Conservation (phyloP, 2,329 filamentous ascomycete species). For the Coniochaeta prunicola region DNA sequence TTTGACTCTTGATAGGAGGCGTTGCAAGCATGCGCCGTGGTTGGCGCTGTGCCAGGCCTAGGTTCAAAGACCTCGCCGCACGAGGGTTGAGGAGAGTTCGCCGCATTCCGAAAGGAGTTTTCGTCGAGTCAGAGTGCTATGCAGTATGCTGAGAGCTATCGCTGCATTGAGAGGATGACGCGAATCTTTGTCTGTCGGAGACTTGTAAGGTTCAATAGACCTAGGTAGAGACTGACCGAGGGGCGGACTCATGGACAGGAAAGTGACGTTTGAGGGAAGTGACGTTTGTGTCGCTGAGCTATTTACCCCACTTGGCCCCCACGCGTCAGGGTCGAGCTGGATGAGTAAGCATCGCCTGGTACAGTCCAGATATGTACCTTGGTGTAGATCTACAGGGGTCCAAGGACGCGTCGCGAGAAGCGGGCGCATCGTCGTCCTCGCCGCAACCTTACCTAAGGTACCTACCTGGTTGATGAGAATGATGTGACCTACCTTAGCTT, state of each 20-base stretch:
- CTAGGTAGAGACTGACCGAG: too few species aligned
- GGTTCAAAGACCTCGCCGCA: conserved; percentile 7
- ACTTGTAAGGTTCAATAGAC: not conserved
- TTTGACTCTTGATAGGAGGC: conserved; percentile 17
- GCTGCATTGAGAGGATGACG: not conserved
- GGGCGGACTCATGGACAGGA: not conserved
- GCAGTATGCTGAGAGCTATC: not conserved
- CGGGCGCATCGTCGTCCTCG: too few species aligned
- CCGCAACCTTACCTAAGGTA: too few species aligned
- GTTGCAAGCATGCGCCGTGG: conserved; percentile 15
- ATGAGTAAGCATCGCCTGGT: not conserved
- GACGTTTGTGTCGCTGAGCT: not conserved
- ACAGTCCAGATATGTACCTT: not conserved
- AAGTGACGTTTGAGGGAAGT: not conserved
- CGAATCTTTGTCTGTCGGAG: not conserved
- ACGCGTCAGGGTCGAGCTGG: not conserved
- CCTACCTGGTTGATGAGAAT: not conserved
- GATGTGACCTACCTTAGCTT: not conserved
- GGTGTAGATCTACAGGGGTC: too few species aligned
- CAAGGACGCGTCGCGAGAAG: not conserved
- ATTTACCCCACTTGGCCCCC: not conserved
- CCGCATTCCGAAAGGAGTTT: conserved; percentile 10
- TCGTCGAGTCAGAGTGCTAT: not conserved
- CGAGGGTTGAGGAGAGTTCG: conserved; percentile 12
- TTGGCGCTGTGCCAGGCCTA: conserved; percentile 8